Evolutionary conservation across 2,329 filamentous ascomycete species (phyloP).

Genomic region (Samsoniella hepiali): DNA sequence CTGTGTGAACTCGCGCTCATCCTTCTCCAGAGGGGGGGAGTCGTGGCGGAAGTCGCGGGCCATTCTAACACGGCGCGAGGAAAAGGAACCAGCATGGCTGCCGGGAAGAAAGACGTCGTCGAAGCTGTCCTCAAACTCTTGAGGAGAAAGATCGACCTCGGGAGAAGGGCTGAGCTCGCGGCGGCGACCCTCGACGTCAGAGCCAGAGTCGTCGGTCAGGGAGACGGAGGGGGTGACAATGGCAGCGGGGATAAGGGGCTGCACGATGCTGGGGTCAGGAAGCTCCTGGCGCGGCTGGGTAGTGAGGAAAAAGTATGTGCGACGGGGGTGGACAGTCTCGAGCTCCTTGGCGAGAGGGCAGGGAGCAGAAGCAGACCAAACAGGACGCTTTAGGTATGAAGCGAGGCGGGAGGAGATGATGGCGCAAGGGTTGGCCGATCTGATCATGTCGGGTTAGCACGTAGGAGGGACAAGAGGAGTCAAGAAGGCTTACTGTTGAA

Average conservation of each 20-base stretch:
- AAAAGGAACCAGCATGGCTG: conserved; percentile 63
- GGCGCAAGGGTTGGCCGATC: conserved; percentile 91
- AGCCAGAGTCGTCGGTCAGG: conserved; percentile 44
- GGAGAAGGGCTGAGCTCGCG: conserved; percentile 82
- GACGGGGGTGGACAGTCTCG: conserved; percentile 85
- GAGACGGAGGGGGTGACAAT: conserved; percentile 79
- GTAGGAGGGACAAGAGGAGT: conserved; percentile 21
- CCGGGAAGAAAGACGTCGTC: conserved; percentile 57
- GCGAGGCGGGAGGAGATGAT: conserved; percentile 92
- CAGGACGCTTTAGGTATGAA: conserved; percentile 82
- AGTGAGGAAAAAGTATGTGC: conserved; percentile 94
- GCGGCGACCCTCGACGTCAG: conserved; percentile 67
- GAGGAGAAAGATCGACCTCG: conserved; percentile 85
- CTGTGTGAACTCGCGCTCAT: conserved; percentile 95
- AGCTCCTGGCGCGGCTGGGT: conserved; percentile 82
- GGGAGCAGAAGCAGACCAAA: conserved; percentile 71
- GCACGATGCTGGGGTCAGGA: conserved; percentile 45
- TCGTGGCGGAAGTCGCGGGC: conserved; percentile 57
- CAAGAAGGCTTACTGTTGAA: conserved; percentile 75
- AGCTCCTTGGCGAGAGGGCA: conserved; percentile 93
- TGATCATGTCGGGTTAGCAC: conserved; percentile 39
- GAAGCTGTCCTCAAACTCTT: conserved; percentile 75
- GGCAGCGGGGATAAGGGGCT: conserved; percentile 43
- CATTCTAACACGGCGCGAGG: conserved; percentile 42
- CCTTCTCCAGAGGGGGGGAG: conserved; percentile 85